Conservation (phyloP, 768 basidiomycete genomes). For the Albatrellus ellisii region DNA sequence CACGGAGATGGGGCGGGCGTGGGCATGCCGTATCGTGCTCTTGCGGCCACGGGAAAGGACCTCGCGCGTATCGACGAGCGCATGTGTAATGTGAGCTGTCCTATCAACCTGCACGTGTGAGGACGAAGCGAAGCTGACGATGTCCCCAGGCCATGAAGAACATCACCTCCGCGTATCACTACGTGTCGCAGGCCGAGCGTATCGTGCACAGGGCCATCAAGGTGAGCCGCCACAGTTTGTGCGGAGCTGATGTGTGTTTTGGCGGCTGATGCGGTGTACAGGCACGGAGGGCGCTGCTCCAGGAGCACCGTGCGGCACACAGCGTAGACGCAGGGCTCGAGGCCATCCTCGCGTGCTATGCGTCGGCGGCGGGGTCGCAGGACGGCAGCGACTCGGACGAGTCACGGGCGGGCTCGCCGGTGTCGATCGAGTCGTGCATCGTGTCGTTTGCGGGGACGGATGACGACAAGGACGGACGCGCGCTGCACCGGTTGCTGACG, state of each 20-base stretch:
- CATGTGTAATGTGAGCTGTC: conserved; percentile 34
- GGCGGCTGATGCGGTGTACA: neutral
- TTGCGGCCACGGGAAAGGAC: conserved; percentile 43
- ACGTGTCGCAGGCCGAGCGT: conserved; percentile 9
- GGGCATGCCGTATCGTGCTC: conserved; percentile 31
- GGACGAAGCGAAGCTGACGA: conserved; percentile 1
- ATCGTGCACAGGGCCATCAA: conserved; percentile 6
- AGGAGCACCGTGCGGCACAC: neutral
- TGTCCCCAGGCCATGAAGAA: conserved; percentile 4
- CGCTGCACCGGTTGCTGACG: conserved; percentile 47
- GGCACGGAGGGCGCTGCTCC: neutral
- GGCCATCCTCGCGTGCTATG: conserved; percentile 2
- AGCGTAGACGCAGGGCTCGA: neutral
- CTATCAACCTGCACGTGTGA: neutral
- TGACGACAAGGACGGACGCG: conserved; percentile 52
- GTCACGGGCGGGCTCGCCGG: neutral
- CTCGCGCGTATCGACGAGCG: conserved; percentile 40
- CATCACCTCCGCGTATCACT: conserved; percentile 6
- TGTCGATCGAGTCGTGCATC: conserved; percentile 21
- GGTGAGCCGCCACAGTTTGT: conserved; percentile 11
- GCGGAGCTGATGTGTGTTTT: conserved; percentile 1
- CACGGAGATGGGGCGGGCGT: conserved; percentile 24
- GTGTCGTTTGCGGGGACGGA: conserved; percentile 33
- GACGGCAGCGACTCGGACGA: neutral
- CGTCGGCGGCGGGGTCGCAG: neutral